Conservation (phyloP, 345 rosid species). For the Garcia nutans region DNA sequence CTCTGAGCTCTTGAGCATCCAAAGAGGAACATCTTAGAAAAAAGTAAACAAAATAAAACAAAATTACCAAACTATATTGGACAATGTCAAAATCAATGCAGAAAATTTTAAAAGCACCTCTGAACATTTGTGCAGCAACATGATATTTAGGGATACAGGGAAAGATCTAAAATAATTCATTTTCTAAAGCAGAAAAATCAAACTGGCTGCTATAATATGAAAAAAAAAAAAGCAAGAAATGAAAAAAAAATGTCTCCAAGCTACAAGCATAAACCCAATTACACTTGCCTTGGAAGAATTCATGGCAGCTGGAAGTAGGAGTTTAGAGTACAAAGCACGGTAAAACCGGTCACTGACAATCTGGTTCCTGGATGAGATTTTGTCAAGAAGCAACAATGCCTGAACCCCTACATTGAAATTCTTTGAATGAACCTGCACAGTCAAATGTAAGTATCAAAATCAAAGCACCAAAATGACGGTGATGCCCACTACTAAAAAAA, state of each 20-base stretch:
- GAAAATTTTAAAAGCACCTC: too few species aligned
- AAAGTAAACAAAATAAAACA: neutral
- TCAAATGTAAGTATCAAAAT: slow-evolving; percentile 15
- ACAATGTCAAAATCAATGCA: neutral
- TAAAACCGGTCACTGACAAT: slow-evolving; percentile 91
- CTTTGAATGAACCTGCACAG: slow-evolving; percentile 80
- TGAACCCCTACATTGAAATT: slow-evolving; percentile 95
- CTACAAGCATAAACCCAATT: neutral
- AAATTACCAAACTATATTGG: neutral
- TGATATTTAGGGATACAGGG: neutral
- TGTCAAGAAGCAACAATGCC: slow-evolving; percentile 92
- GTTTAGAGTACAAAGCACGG: slow-evolving; percentile 89
- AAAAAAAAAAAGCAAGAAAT: neutral
- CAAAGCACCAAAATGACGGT: slow-evolving; percentile 10
- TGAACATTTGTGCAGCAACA: neutral
- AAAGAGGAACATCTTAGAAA: neutral
- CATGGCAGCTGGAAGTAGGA: slow-evolving; percentile 86
- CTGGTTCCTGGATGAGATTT: slow-evolving; percentile 93
- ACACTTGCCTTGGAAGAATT: slow-evolving; percentile 88
- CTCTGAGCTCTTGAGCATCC: neutral
- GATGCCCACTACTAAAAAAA: neutral
- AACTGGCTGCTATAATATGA: neutral
- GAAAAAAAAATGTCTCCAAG: neutral
- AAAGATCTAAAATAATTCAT: neutral
- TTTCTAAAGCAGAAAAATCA: neutral